phyloP scores from a whole-genome alignment of 2,329 filamentous ascomycete species.

The Fusarium guadeloupense region DNA sequence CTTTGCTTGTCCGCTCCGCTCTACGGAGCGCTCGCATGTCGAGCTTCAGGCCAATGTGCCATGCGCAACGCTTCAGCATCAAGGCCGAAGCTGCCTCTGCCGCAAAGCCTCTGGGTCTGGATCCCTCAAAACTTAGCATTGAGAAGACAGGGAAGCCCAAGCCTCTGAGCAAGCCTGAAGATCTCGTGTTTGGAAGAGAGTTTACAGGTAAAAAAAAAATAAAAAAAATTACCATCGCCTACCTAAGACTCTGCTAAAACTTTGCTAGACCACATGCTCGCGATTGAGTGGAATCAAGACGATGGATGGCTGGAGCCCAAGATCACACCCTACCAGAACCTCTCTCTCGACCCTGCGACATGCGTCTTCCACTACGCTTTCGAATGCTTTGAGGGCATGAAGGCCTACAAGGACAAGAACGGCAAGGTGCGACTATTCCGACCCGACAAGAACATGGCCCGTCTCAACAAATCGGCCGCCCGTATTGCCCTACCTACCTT shows the following conservation, averaged over 20 bases:
- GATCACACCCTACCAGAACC: slow-evolving; percentile 95
- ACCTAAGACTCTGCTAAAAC: slow-evolving; percentile 21
- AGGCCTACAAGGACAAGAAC: slow-evolving; percentile 90
- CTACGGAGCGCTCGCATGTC: slow-evolving; percentile 52
- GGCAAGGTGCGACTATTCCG: slow-evolving; percentile 88
- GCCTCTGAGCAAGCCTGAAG: slow-evolving; percentile 74
- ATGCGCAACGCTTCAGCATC: slow-evolving; percentile 60
- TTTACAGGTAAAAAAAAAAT: slow-evolving; percentile 83
- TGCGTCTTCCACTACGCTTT: slow-evolving; percentile 99
- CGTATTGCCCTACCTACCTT: slow-evolving; percentile 95
- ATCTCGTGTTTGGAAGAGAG: slow-evolving; percentile 87
- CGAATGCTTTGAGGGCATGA: slow-evolving; percentile 98
- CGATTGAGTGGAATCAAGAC: slow-evolving; percentile 87
- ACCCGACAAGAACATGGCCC: slow-evolving; percentile 94
- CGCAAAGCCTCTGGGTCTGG: slow-evolving; percentile 71
- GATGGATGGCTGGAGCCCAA: slow-evolving; percentile 84
- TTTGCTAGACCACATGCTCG: slow-evolving; percentile 89
- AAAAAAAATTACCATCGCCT: not conserved
- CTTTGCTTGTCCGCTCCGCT: slow-evolving; percentile 46
- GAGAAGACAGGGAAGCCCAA: slow-evolving; percentile 81
- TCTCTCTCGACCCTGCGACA: slow-evolving; percentile 93
- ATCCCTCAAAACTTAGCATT: slow-evolving; percentile 79
- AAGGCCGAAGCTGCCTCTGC: slow-evolving; percentile 59
- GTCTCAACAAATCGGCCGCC: slow-evolving; percentile 88
- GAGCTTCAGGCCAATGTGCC: slow-evolving; percentile 47